phyloP scores from a whole-genome alignment of 257 asterid species.

The Solanum sitiens region DNA sequence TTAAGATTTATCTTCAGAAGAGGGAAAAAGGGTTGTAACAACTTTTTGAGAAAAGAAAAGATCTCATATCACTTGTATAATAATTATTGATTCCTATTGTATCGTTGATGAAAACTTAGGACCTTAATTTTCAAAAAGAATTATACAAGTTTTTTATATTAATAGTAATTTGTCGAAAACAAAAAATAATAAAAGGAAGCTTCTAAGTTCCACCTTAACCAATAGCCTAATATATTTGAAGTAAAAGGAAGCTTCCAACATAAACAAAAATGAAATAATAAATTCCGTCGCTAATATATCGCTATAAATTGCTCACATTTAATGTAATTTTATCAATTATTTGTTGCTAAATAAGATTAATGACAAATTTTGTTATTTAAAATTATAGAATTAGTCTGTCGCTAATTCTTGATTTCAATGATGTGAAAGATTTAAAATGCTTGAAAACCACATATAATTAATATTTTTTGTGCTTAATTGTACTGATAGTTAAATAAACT shows the following conservation, averaged over 20 bases:
- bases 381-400: no score
- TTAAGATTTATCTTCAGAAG: background rate
- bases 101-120: background rate
- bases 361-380: no score
- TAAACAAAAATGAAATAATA: background rate
- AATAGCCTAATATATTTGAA: no score
- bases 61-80: background rate
- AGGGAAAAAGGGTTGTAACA: background rate
- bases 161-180: background rate
- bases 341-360: no score
- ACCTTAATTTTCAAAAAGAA: background rate
- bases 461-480: no score
- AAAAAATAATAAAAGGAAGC: background rate
- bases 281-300: no score
- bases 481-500: no score
- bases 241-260: background rate
- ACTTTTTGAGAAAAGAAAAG: background rate
- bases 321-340: no score
- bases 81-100: background rate
- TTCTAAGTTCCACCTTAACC: background rate
- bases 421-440: no score
- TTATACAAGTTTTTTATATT: background rate
- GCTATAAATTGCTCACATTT: no score
- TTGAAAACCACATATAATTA: no score
- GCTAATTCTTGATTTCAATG: no score